These are phyloP conservation scores for Beauveria varroae DNA, from an alignment of 2,329 filamentous ascomycete species.

Conservation along the genomic window DNA sequence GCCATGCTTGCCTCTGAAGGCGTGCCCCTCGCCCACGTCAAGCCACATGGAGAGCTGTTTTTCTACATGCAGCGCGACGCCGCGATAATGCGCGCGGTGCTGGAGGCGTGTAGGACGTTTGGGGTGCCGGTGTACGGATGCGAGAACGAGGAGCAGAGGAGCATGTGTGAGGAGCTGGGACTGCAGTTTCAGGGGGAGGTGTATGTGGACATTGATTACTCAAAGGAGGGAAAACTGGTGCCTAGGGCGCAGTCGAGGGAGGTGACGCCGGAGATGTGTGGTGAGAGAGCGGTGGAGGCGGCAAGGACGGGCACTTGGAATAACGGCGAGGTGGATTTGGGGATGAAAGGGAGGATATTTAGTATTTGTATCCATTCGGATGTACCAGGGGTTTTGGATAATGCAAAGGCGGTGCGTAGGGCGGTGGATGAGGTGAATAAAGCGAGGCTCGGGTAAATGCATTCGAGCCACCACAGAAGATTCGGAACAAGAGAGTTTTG, in stretches of 20 bases:
- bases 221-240: constrained; percentile 13
- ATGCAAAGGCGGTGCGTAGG: constrained; percentile 8
- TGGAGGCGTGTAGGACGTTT: constrained; percentile 21
- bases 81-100: constrained; percentile 20
- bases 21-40: constrained; percentile 52
- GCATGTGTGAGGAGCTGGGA: constrained; percentile 16
- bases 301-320: background rate
- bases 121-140: constrained; percentile 23
- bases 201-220: constrained; percentile 20
- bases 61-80: constrained; percentile 24
- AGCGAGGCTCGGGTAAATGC: background rate
- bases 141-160: constrained; percentile 2
- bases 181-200: constrained; percentile 15
- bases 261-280: constrained; percentile 12
- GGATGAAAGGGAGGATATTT: background rate
- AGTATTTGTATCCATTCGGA: constrained; percentile 14
- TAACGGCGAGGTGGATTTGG: background rate
- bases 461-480: too few relatives aligned
- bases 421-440: constrained; percentile 8
- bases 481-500: too few relatives aligned
- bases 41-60: constrained; percentile 54
- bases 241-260: constrained; percentile 11
- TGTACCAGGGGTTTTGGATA: constrained; percentile 7
- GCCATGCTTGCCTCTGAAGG: constrained; percentile 51
- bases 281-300: constrained; percentile 6